phyloP scores from a whole-genome alignment of 2,329 filamentous ascomycete species.

The Ceratocystiopsis brevicomis region DNA sequence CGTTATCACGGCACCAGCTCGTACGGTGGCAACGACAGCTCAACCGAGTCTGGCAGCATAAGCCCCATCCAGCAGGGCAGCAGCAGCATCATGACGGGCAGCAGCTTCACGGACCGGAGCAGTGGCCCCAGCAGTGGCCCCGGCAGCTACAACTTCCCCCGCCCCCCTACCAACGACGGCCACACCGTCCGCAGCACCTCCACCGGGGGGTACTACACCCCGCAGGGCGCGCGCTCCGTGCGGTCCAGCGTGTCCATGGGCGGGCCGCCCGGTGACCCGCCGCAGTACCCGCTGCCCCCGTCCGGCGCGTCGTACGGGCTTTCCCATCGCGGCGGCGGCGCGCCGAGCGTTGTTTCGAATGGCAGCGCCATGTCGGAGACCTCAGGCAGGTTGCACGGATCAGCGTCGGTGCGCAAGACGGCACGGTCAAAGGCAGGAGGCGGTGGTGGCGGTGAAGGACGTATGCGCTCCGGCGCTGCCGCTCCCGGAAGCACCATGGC shows the following conservation, averaged over 20 bases:
- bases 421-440: slow-evolving; percentile 1
- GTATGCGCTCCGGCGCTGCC: not conserved
- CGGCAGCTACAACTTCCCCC: slow-evolving; percentile 11
- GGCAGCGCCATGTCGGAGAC: slow-evolving; percentile 15
- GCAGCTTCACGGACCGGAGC: not conserved
- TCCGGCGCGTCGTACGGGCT: too few species aligned
- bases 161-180: slow-evolving; percentile 10
- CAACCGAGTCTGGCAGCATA: slow-evolving; percentile 7
- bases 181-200: slow-evolving; percentile 8
- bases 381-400: slow-evolving; percentile 12
- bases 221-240: slow-evolving; percentile 9
- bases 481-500: not conserved
- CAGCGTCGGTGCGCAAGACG: slow-evolving; percentile 5
- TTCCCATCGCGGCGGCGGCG: not conserved
- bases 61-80: slow-evolving; percentile 9
- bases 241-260: slow-evolving; percentile 9
- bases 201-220: slow-evolving; percentile 8
- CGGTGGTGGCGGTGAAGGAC: not conserved
- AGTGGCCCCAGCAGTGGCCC: not conserved
- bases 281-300: too few species aligned
- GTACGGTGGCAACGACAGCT: slow-evolving; percentile 1
- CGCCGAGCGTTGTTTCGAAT: slow-evolving; percentile 11
- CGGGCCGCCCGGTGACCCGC: not conserved
- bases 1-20: too few species aligned
- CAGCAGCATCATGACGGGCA: not conserved